phyloP scores from a whole-genome alignment of 2,329 filamentous ascomycete species.

The Cladosporium sp. region DNA sequence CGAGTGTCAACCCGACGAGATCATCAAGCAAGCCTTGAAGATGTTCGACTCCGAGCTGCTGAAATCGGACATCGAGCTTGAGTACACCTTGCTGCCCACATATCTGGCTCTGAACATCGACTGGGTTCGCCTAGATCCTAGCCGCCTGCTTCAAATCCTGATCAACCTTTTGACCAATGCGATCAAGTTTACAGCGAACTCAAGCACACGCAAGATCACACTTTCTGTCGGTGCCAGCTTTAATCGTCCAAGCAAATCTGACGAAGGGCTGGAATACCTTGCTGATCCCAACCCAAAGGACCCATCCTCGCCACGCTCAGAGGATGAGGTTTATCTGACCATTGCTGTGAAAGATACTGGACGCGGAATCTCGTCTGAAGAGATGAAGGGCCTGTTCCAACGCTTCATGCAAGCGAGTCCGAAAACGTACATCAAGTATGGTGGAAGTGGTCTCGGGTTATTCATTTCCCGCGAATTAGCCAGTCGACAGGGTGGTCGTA shows the following conservation, averaged over 20 bases:
- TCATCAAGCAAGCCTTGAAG: constrained; percentile 31
- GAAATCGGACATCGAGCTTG: constrained; percentile 31
- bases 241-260: not conserved
- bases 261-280: not conserved
- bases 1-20: constrained; percentile 29
- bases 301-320: not conserved
- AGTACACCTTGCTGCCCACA: constrained; percentile 13
- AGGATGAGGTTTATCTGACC: constrained; percentile 21
- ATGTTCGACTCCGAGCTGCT: constrained; percentile 37
- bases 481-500: constrained; percentile 66
- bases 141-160: constrained; percentile 34
- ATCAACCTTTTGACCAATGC: constrained; percentile 43
- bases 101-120: constrained; percentile 14
- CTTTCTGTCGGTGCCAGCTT: constrained; percentile 21
- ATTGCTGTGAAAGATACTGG: constrained; percentile 39
- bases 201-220: constrained; percentile 32
- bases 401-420: constrained; percentile 66
- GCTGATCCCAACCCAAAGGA: constrained; percentile 1
- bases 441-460: constrained; percentile 64
- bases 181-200: constrained; percentile 44
- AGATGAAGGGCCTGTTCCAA: constrained; percentile 55
- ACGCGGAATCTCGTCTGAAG: constrained; percentile 35
- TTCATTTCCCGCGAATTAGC: constrained; percentile 54
- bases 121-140: constrained; percentile 24
- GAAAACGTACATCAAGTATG: constrained; percentile 64